phyloP scores from a whole-genome alignment of 129 eudicot species.

The Ambrosia artemisiifolia region DNA sequence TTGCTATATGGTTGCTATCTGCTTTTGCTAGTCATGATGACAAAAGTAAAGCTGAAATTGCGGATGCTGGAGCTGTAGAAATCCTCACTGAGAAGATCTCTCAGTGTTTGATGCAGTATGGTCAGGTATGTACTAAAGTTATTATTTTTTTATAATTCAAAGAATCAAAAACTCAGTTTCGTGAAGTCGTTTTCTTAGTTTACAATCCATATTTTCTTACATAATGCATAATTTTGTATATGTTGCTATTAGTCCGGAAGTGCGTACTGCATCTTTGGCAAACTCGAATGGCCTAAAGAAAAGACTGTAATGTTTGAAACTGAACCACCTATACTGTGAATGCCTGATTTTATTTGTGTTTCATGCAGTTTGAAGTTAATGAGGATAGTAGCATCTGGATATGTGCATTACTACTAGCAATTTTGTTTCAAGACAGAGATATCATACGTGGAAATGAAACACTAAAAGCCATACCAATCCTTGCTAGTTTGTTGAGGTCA shows the following conservation, averaged over 20 bases:
- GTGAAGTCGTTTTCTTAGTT: neutral
- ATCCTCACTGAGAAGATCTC: conserved; percentile 86
- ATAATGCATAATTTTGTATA: neutral
- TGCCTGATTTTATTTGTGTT: neutral
- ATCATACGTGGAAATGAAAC: conserved; percentile 78
- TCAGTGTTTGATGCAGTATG: conserved; percentile 51
- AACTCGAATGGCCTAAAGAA: neutral
- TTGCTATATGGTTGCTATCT: conserved; percentile 87
- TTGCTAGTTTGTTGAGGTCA: conserved; percentile 78
- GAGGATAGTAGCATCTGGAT: conserved; percentile 91
- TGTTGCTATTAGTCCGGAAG: neutral
- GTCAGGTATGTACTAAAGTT: conserved; percentile 50
- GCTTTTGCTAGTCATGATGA: conserved; percentile 77
- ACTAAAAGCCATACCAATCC: conserved; percentile 79
- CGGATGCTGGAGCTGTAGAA: conserved; percentile 92
- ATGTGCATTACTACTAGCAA: conserved; percentile 70
- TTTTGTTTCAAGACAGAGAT: conserved; percentile 89
- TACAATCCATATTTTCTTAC: neutral
- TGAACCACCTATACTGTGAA: neutral
- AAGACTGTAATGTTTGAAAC: neutral
- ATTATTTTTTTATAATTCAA: neutral
- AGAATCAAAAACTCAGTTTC: neutral
- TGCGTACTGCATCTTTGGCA: neutral
- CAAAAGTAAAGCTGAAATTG: conserved; percentile 63
- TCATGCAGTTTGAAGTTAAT: conserved; percentile 55